Evolutionary conservation across 345 rosid species (phyloP), one percentile per base, ranked within the genome.

Genomic region (Punica granatum): DNA sequence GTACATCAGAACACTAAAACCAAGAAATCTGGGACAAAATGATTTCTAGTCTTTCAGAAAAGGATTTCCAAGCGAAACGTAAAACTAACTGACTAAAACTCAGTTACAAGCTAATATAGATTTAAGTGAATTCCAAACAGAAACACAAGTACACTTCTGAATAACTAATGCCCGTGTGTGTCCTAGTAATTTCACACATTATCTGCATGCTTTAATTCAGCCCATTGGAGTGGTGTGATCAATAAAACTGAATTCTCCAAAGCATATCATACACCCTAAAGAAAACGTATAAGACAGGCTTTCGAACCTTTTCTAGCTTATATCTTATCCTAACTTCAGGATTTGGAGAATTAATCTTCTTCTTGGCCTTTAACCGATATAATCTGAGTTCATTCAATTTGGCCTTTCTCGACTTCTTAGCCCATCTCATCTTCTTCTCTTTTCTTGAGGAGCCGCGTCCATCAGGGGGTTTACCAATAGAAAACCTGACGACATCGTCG

Each of bases 301-400:
- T 23, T 46, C 74, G 43, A 70, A 90, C 97, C 98, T 90, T 93
- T 64, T 85, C 96, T 34, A 90, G 96, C 80, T 88, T 93, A 72
- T 93, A 93, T 67, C 85, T 79, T 65, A 93, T 90, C 80, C 98
- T 79, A 65, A 93, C 96, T 87, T 88, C 96, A 21, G 98, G 98
- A 68, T 88, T 92, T 14, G 92, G 90, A 58, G 98, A 92, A 77
- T 90, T 93, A 81, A 86, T 93, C 90, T 88, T 87, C 92, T 83
- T 93, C 75, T 88, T 90, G 53, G 97, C 94, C 85, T 87, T 88
- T 16, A 90, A 81, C 64, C 94, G 88, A 65, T 87, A 90, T 49
- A 88, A 87, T 67, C 87, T 79, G 58, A 93, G 87, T 76, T 93
- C 98, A 44, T 93, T 93, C 60, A 80, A 69, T 75, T 84, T 93